Conservation (phyloP, 495 filamentous ascomycete species). For the Acidomyces sp. region DNA sequence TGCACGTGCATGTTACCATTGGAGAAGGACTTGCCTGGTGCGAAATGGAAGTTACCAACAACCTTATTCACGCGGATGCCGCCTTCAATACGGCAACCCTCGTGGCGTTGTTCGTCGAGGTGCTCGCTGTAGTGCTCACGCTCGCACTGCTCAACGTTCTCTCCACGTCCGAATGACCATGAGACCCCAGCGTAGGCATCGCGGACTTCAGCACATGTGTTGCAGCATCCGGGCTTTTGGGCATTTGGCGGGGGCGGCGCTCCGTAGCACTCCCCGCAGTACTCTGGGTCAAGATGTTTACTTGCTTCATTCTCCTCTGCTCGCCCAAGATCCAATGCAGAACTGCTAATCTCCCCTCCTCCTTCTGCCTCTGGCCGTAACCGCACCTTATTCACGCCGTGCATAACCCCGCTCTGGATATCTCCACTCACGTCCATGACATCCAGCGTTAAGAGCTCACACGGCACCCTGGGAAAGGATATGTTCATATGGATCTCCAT, state of each 20-base stretch:
- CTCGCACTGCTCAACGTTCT: slow-evolving; percentile 89
- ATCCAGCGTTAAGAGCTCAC: slow-evolving; percentile 89
- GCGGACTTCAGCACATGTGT: slow-evolving; percentile 90
- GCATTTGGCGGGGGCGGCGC: slow-evolving; percentile 57
- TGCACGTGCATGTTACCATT: slow-evolving; percentile 95
- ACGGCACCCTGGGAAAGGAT: slow-evolving; percentile 85
- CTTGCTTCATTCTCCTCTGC: slow-evolving; percentile 49
- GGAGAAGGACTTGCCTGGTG: slow-evolving; percentile 84
- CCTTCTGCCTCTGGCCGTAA: slow-evolving; percentile 60
- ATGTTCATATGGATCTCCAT: slow-evolving; percentile 99
- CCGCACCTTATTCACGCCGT: slow-evolving; percentile 82
- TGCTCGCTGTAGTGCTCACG: slow-evolving; percentile 85
- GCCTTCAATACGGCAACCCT: slow-evolving; percentile 92
- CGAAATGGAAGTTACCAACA: slow-evolving; percentile 96
- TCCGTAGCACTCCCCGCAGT: slow-evolving; percentile 91
- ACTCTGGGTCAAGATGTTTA: slow-evolving; percentile 74
- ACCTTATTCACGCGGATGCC: slow-evolving; percentile 94
- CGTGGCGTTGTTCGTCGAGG: slow-evolving; percentile 70
- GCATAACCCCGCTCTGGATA: slow-evolving; percentile 81
- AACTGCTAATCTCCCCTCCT: slow-evolving; percentile 61
- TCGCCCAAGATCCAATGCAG: slow-evolving; percentile 47
- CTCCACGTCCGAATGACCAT: slow-evolving; percentile 88
- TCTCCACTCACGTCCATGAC: slow-evolving; percentile 99
- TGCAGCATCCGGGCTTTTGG: slow-evolving; percentile 73
- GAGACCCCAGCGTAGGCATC: slow-evolving; percentile 78